Base-by-base conservation (phyloP, 164 flowering plant species). In the Chimonanthus praecox region DNA sequence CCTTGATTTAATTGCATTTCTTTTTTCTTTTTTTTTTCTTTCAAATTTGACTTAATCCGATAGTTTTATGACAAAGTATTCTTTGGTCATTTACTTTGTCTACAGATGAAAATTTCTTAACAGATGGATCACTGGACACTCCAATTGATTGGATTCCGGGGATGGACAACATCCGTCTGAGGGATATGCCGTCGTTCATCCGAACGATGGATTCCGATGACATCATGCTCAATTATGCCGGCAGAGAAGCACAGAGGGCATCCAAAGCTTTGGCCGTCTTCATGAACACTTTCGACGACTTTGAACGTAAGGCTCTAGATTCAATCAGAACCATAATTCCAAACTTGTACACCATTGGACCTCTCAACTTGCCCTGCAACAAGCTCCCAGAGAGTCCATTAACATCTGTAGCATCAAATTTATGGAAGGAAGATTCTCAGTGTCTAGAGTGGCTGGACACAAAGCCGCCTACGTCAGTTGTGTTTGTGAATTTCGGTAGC, bases 201-300 rank as follows among this genome's bases (percentile, higher is more conserved):
- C 49, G 76, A 48, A 74, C 76, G 4, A 68, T 66, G 2, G 61
- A 74, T 61, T 46, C 46, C 8, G 20, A 74, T 4, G 76, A 74
- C 9, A 47, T 60, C 48, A 60, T 74, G 72, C 46, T 75, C 72
- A 75, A 70, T 43, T 69, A 48, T 44, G 3, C 45, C 49, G 11
- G 10, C 0, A 50, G 16, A 9, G 75, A 75, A 70, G 64, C 69
- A 20, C 21, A 20, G 21, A 20, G 21, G 21, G 21, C 21, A 20
- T 5, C 73, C 15, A 70, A 69, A 4, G 70, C 84, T 4, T 16
- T 75, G 1, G 82, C 80, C 0, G 66, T 85, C 60, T 72, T 80
- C 48, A 67, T 81, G 76, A 83, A 83, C 78, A 78, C 78, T 0
- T 78, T 72, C 15, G 67, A 78, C 5, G 74, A 71, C 9, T 66